These are phyloP conservation scores for Wickerhamomyces canadensis DNA, from an alignment of 805 yeast species.

Conservation along the genomic window DNA sequence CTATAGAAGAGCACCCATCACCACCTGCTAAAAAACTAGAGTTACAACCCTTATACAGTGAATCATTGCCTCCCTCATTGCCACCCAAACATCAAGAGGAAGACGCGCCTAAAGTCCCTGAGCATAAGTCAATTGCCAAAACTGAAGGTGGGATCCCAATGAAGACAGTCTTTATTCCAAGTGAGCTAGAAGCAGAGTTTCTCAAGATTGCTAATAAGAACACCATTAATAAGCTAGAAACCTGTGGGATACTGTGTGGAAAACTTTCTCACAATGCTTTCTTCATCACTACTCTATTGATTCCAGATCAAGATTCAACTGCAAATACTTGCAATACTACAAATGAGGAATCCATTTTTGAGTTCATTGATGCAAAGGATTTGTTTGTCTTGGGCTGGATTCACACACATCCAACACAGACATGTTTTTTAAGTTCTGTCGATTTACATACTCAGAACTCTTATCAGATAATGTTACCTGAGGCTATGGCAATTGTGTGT, in stretches of 20 bases:
- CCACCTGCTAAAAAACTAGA: constrained; percentile 8
- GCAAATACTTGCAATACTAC: constrained; percentile 57
- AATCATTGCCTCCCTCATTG: constrained; percentile 1
- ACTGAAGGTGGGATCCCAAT: constrained; percentile 56
- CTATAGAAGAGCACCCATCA: no score
- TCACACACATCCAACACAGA: constrained; percentile 69
- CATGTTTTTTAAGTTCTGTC: constrained; percentile 62
- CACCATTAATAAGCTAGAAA: constrained; percentile 48
- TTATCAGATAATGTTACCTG: constrained; percentile 65
- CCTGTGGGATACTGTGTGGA: constrained; percentile 66
- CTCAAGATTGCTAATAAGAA: constrained; percentile 42
- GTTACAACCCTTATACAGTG: constrained; percentile 2
- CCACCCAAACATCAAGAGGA: constrained; percentile 3
- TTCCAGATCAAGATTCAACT: constrained; percentile 61
- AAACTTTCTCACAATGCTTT: constrained; percentile 55
- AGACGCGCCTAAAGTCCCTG: not conserved
- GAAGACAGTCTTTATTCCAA: constrained; percentile 47
- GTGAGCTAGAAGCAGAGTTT: constrained; percentile 36
- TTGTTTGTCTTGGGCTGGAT: constrained; percentile 70
- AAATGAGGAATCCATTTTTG: constrained; percentile 54
- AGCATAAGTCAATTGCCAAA: constrained; percentile 34
- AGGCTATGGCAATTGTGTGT: constrained; percentile 63
- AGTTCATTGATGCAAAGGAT: constrained; percentile 47
- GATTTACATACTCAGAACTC: constrained; percentile 66
- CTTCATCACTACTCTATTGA: constrained; percentile 53